Conservation (phyloP, 108 stramenopile genomes). For the Fistulifera solaris region DNA sequence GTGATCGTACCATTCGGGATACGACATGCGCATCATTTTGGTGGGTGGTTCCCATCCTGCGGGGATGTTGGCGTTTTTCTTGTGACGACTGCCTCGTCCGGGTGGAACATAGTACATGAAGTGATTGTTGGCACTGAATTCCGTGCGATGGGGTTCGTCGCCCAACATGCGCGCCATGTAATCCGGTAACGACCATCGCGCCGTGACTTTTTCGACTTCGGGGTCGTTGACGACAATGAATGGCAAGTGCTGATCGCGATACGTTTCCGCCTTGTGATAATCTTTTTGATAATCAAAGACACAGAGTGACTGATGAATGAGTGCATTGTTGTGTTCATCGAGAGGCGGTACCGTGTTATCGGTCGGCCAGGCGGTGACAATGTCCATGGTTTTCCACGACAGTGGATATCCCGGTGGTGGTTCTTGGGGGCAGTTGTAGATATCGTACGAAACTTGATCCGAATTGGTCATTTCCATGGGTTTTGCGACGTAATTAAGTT, state of each 20-base stretch:
- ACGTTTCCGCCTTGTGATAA: constrained; percentile 67
- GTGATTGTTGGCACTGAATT: constrained; percentile 83
- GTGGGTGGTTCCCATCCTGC: constrained; percentile 73
- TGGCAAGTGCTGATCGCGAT: constrained; percentile 88
- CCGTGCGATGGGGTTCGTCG: constrained; percentile 47
- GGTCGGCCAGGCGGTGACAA: too few species aligned
- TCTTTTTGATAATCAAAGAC: constrained; percentile 81
- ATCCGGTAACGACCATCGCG: constrained; percentile 75
- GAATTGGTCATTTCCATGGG: constrained; percentile 2
- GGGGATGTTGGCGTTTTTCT: constrained; percentile 14
- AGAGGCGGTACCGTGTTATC: background rate
- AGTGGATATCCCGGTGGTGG: constrained; percentile 70
- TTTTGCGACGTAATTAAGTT: background rate
- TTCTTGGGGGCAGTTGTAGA: constrained; percentile 67
- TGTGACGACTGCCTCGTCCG: constrained; percentile 12
- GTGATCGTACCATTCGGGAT: constrained; percentile 70
- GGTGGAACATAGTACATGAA: constrained; percentile 90
- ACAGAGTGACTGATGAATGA: constrained; percentile 69
- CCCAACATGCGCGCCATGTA: constrained; percentile 74
- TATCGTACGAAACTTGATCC: constrained; percentile 38
- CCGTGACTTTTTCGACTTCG: constrained; percentile 57
- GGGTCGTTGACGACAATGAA: constrained; percentile 93
- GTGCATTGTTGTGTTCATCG: background rate
- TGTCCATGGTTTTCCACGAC: constrained; percentile 32
- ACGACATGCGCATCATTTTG: constrained; percentile 69